Conservation (phyloP, 306 rosid genomes). For the Ormosia emarginata region DNA sequence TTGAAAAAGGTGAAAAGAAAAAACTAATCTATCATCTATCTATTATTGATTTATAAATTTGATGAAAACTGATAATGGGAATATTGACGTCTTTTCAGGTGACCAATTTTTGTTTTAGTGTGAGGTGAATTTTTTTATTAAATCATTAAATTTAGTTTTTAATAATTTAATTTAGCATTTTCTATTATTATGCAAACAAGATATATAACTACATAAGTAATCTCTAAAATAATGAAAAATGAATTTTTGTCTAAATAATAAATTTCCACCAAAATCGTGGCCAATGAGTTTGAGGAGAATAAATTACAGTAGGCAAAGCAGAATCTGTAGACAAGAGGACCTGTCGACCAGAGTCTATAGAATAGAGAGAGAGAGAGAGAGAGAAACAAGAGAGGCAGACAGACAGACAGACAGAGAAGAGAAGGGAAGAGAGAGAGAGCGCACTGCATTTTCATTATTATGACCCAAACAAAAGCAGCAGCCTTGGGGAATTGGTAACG, state of each 20-base stretch:
- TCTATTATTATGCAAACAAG: too few species aligned
- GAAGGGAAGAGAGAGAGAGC: neutral
- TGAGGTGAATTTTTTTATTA: too few species aligned
- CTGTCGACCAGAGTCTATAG: neutral
- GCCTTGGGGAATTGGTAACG: conserved; percentile 54
- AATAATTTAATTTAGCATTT: too few species aligned
- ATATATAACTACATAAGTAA: too few species aligned
- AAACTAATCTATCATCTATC: too few species aligned
- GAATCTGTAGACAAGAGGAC: neutral
- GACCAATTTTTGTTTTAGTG: too few species aligned
- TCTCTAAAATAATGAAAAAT: too few species aligned
- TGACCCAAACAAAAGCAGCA: conserved; percentile 12
- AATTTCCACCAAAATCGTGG: conserved; percentile 8
- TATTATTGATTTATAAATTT: too few species aligned
- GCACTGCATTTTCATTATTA: conserved; percentile 3
- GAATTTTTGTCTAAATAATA: neutral
- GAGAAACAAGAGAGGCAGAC: neutral
- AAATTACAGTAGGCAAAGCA: neutral
- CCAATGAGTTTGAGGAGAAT: conserved; percentile 18
- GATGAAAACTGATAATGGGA: too few species aligned
- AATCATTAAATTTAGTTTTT: too few species aligned
- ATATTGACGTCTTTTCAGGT: too few species aligned
- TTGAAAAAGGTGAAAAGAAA: too few species aligned
- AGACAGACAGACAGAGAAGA: neutral
- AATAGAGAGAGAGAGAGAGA: neutral